These are phyloP conservation scores for Acarospora socialis DNA, from an alignment of 2,329 filamentous ascomycete genomes.

Conservation along the genomic window DNA sequence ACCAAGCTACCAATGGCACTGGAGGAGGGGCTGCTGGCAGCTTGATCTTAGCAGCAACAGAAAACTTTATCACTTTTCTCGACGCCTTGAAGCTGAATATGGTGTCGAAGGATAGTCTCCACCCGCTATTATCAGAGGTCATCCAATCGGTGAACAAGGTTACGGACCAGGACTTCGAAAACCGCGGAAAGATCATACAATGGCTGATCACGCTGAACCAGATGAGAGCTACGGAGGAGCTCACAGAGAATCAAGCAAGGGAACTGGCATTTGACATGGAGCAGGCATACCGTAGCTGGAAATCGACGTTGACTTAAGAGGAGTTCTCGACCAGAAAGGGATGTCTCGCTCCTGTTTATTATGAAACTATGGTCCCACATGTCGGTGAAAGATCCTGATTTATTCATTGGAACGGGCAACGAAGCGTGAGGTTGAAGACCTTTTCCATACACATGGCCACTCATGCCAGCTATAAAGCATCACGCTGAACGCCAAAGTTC, in stretches of 20 bases:
- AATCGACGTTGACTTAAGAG: conserved; percentile 53
- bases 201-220: conserved; percentile 97
- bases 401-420: no score
- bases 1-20: conserved; percentile 19
- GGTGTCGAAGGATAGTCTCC: conserved; percentile 89
- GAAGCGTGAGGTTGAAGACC: no score
- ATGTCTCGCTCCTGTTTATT: no score
- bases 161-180: conserved; percentile 88
- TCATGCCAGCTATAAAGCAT: no score
- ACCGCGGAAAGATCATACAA: conserved; percentile 90
- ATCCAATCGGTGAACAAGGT: conserved; percentile 97
- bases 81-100: conserved; percentile 88
- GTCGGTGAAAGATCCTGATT: no score
- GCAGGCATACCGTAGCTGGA: conserved; percentile 87
- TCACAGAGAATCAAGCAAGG: conserved; percentile 72
- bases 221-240: conserved; percentile 88
- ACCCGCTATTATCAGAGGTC: conserved; percentile 84
- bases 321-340: no score
- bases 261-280: conserved; percentile 91
- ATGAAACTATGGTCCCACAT: no score
- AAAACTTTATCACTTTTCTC: conserved; percentile 97
- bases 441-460: no score
- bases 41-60: conserved; percentile 77
- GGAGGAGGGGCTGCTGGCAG: conserved; percentile 28
- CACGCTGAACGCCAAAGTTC: no score